Evolutionary conservation across 208 protist species (phyloP).

Genomic region (Crithidia acanthocephali): DNA sequence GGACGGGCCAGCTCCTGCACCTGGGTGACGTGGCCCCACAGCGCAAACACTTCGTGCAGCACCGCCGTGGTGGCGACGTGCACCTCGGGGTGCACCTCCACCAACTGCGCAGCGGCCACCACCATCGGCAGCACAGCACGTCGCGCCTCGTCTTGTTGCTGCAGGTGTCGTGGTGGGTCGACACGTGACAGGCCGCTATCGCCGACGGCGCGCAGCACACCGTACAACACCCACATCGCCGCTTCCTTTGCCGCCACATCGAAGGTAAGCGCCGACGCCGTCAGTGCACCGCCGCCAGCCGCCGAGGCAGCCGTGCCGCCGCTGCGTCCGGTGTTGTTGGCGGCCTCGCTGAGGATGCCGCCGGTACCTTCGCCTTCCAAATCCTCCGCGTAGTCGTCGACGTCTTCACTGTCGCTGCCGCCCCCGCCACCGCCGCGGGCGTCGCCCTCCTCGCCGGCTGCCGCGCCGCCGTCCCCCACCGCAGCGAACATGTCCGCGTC

Average conservation of each 20-base stretch:
- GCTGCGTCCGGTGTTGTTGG: not conserved
- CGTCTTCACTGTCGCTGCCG: conserved; percentile 23
- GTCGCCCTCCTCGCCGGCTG: conserved; percentile 11
- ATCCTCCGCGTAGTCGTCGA: conserved; percentile 24
- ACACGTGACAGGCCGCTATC: not conserved
- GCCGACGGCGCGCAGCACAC: conserved; percentile 20
- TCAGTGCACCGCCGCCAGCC: not conserved
- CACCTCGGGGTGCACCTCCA: conserved; percentile 65
- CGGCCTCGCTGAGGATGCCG: conserved; percentile 20
- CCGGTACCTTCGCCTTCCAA: conserved; percentile 13
- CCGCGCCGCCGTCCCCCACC: not conserved
- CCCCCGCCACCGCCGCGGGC: conserved; percentile 18
- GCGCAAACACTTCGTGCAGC: conserved; percentile 37
- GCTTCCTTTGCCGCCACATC: conserved; percentile 59
- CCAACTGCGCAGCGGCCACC: conserved; percentile 53
- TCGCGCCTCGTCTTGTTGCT: conserved; percentile 19
- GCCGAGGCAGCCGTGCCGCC: not conserved
- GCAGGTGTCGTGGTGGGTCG: not conserved
- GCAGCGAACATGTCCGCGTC: conserved; percentile 15
- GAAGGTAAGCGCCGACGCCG: conserved; percentile 12
- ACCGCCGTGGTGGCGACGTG: conserved; percentile 49
- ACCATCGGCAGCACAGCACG: conserved; percentile 43
- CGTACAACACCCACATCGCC: conserved; percentile 43
- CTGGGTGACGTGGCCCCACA: conserved; percentile 30
- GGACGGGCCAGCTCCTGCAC: conserved; percentile 5